Base-by-base conservation (phyloP, 345 rosid genomes). In the Pistacia vera region DNA sequence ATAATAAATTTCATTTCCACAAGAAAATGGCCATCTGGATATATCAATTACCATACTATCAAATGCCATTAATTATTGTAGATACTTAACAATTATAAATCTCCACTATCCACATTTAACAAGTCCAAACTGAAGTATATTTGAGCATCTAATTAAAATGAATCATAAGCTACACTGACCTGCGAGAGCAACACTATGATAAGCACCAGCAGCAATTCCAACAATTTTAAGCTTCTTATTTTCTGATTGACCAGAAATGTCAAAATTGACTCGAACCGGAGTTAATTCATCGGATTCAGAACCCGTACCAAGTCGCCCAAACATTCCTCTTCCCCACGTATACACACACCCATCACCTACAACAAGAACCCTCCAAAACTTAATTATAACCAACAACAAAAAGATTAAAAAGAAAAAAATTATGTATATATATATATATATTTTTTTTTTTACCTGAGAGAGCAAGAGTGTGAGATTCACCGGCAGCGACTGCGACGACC, bases 301-400 rank as follows among this genome's bases (percentile, higher is more conserved):
- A 46, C 93, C 97, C 0, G 78, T 93, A 36, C 98, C 97, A 3
- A 93, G 88, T 71, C 98, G 87, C 65, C 98, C 98, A 73, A 95
- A 95, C 88, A 87, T 90, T 77, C 97, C 98, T 87, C 94, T 91
- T 62, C 98, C 98, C 98, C 97, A 95, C 0, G 98, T 77, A 79
- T 86, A 90, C 79, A 92, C 95, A 65, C 77, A 58, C 20, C 97
- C 97, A 82, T 89, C 95, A 73, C 97, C 98, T 95, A 73, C 72
- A 82, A 75, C 16, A 38, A 25, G 33, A 59, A n/a, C 46, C 61
- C 65, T 20, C 55, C 55, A 41, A 14, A 59, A 41, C 14, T 58
- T 41, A 2, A 58, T 28, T 49, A 25, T 2, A 14, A 68, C 13
- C 58, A 25, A 1, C 33, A 30, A 30, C 33, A 30, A 30, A 30